Percentiles rank a stretch among this genome's conserved stretches.
Conservation (phyloP, 2,329 filamentous ascomycete species). For the Trichoderma sp. region DNA sequence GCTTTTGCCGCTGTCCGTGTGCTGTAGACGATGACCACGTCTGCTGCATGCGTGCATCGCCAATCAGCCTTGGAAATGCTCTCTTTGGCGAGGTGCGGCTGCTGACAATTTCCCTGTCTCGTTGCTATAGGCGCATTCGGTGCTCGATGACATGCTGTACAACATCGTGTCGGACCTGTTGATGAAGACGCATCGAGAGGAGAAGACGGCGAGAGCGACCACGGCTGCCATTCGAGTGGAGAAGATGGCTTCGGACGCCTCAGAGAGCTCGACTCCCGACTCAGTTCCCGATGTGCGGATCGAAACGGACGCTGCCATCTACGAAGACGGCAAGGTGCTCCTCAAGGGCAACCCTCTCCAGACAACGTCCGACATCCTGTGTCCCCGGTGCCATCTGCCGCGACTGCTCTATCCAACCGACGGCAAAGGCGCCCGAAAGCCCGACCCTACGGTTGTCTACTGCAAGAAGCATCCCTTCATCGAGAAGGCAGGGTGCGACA, state of each 20-base stretch:
- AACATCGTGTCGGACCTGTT: constrained; percentile 74
- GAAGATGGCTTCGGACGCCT: constrained; percentile 56
- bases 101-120: constrained; percentile 9
- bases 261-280: constrained; percentile 52
- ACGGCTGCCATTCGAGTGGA: constrained; percentile 63
- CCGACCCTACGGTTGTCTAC: constrained; percentile 66
- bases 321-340: constrained; percentile 65
- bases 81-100: constrained; percentile 7
- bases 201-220: constrained; percentile 69
- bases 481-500: constrained; percentile 71
- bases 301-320: constrained; percentile 66
- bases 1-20: neutral
- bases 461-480: constrained; percentile 79
- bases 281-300: constrained; percentile 54
- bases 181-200: constrained; percentile 71
- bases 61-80: neutral
- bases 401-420: constrained; percentile 70
- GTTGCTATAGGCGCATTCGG: constrained; percentile 51
- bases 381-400: constrained; percentile 70
- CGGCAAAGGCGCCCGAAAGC: constrained; percentile 62
- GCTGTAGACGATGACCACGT: neutral
- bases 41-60: constrained; percentile 13
- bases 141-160: constrained; percentile 72
- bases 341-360: constrained; percentile 71
- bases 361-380: constrained; percentile 68